A percentile compares a stretch with the other conserved stretches of the same genome.
These are phyloP conservation scores for Linderina pennispora DNA, from an alignment of 192 early-diverging fungal species.

Conservation along the genomic window DNA sequence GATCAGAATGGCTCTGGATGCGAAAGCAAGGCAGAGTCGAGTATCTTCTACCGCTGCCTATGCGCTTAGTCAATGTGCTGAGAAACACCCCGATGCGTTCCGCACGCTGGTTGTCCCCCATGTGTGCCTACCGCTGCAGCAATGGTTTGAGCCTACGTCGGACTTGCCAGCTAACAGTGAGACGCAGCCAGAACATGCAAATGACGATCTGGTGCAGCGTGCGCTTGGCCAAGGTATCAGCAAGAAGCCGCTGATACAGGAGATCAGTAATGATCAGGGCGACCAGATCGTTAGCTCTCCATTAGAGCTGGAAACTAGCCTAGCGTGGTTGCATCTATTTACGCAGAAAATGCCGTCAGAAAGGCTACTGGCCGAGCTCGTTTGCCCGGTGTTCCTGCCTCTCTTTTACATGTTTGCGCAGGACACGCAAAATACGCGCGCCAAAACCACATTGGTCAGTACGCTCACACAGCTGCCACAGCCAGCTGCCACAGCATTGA, in stretches of 20 bases:
- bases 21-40: slow-evolving; percentile 1
- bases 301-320: slow-evolving; percentile 39
- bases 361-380: slow-evolving; percentile 49
- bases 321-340: too few relatives aligned
- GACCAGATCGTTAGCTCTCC: slow-evolving; percentile 42
- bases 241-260: slow-evolving; percentile 14
- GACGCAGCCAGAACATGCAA: too few relatives aligned
- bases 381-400: slow-evolving; percentile 46
- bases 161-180: too few relatives aligned
- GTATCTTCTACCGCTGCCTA: slow-evolving; percentile 16
- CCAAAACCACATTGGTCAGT: slow-evolving; percentile 7
- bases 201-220: neutral
- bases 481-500: slow-evolving; percentile 7
- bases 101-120: slow-evolving; percentile 43
- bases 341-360: slow-evolving; percentile 57
- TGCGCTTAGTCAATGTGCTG: slow-evolving; percentile 13
- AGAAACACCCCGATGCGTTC: slow-evolving; percentile 9
- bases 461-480: slow-evolving; percentile 19
- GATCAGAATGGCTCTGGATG: slow-evolving; percentile 5
- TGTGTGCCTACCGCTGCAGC: slow-evolving; percentile 30
- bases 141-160: slow-evolving; percentile 37
- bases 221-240: neutral
- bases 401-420: slow-evolving; percentile 55
- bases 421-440: slow-evolving; percentile 32
- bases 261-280: slow-evolving; percentile 5